phyloP scores from a whole-genome alignment of 345 rosid genomes.

The Syzygium aqueum region DNA sequence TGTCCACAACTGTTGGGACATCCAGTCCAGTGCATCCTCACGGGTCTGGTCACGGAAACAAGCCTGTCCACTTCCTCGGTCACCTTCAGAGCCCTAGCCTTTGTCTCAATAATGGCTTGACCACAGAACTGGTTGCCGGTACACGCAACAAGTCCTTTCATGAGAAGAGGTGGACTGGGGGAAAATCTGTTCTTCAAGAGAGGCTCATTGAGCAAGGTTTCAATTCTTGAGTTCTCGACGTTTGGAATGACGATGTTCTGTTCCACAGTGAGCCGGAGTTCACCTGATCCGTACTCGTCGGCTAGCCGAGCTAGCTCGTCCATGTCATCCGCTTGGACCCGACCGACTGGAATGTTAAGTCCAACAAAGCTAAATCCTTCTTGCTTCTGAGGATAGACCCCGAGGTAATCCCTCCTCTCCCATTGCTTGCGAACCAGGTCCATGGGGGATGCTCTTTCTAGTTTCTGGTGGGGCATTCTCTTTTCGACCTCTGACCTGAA shows the following conservation, averaged over 20 bases:
- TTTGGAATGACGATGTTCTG: slow-evolving; percentile 88
- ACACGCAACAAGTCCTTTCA: slow-evolving; percentile 89
- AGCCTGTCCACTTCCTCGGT: slow-evolving; percentile 77
- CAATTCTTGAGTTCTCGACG: slow-evolving; percentile 57
- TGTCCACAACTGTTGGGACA: slow-evolving; percentile 92
- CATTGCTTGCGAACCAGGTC: slow-evolving; percentile 68
- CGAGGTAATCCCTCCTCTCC: slow-evolving; percentile 77
- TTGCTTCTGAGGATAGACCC: slow-evolving; percentile 86
- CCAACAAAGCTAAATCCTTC: slow-evolving; percentile 80
- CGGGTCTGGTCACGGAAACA: slow-evolving; percentile 44
- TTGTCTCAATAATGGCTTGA: slow-evolving; percentile 91
- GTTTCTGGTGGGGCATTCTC: slow-evolving; percentile 56
- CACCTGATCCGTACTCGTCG: slow-evolving; percentile 73
- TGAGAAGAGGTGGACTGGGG: slow-evolving; percentile 67
- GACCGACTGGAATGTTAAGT: slow-evolving; percentile 80
- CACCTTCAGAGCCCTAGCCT: slow-evolving; percentile 78
- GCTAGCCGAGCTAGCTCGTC: slow-evolving; percentile 75
- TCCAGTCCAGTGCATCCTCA: slow-evolving; percentile 99
- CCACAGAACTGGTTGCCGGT: slow-evolving; percentile 94
- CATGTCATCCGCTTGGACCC: slow-evolving; percentile 91
- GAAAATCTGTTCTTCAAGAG: slow-evolving; percentile 48
- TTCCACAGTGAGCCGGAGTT: slow-evolving; percentile 86
- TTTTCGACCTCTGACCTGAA: slow-evolving; percentile 69
- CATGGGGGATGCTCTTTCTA: slow-evolving; percentile 57
- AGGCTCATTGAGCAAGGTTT: slow-evolving; percentile 59